Evolutionary conservation across 225 moss, liverwort and hornwort genomes (phyloP).

Genomic region (Neckera pumila): DNA sequence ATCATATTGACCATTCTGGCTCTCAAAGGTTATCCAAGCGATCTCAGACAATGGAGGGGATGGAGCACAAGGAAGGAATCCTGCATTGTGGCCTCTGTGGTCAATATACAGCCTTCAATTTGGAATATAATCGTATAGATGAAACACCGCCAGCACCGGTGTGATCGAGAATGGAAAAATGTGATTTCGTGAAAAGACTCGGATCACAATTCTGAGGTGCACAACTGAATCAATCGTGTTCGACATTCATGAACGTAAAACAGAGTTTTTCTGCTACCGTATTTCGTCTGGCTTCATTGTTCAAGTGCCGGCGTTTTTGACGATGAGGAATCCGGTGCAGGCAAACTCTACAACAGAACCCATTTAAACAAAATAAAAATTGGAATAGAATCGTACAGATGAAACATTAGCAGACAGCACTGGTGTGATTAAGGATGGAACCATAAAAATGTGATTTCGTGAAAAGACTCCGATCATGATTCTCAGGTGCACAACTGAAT

Average conservation of each 20-base stretch:
- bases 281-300: neutral
- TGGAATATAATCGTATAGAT: neutral
- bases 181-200: neutral
- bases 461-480: neutral
- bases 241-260: neutral
- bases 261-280: no score
- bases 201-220: neutral
- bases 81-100: neutral
- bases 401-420: neutral
- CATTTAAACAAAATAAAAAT: no score
- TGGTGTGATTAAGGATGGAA: neutral
- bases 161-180: neutral
- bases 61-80: neutral
- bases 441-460: neutral
- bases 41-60: neutral
- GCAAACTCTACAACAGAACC: neutral
- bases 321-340: neutral
- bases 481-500: neutral
- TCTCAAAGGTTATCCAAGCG: neutral
- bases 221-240: no score
- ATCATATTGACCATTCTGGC: neutral
- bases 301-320: no score
- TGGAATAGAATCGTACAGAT: neutral
- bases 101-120: neutral
- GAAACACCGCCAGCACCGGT: neutral